Percentiles rank a stretch among this genome's conserved stretches.
Conservation (phyloP, 1,284 basidiomycete genomes). For the Cystobasidium sp. region DNA sequence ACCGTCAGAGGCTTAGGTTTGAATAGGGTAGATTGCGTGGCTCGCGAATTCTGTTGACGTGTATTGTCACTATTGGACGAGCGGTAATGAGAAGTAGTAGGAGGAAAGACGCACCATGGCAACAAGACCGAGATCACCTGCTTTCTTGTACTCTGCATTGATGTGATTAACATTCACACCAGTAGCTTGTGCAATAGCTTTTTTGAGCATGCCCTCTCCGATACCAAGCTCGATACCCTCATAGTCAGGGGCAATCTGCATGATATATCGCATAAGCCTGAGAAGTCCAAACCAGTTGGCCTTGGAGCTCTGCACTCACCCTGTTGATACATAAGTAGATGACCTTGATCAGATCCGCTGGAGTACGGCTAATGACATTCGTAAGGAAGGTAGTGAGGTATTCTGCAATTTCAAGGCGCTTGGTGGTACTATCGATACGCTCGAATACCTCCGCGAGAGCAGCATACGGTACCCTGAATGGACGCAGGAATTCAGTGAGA, state of each 20-base stretch:
- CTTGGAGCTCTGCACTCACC: slow-evolving; percentile 59
- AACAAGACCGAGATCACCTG: slow-evolving; percentile 93
- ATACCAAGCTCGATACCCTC: slow-evolving; percentile 94
- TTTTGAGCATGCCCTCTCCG: slow-evolving; percentile 91
- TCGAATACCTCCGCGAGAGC: slow-evolving; percentile 87
- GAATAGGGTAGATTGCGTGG: slow-evolving; percentile 92
- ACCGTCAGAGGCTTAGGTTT: slow-evolving; percentile 90
- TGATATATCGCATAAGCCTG: neutral
- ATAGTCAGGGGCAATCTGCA: slow-evolving; percentile 90
- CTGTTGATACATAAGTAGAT: slow-evolving; percentile 98
- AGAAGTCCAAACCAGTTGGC: neutral
- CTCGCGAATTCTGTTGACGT: slow-evolving; percentile 88
- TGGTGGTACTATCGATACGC: slow-evolving; percentile 92
- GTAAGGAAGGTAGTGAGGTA: slow-evolving; percentile 85
- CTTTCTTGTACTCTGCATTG: slow-evolving; percentile 89
- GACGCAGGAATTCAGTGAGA: neutral
- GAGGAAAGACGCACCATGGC: slow-evolving; percentile 71
- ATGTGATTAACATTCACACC: slow-evolving; percentile 80
- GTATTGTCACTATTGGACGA: neutral
- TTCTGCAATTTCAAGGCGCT: slow-evolving; percentile 89
- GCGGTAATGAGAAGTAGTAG: neutral
- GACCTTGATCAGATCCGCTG: slow-evolving; percentile 76
- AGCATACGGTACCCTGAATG: slow-evolving; percentile 83
- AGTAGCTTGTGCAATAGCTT: slow-evolving; percentile 93
- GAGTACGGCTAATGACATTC: slow-evolving; percentile 83